Evolutionary conservation across 2,329 filamentous ascomycete genomes (phyloP).

Genomic region (Leptographium flavum): DNA sequence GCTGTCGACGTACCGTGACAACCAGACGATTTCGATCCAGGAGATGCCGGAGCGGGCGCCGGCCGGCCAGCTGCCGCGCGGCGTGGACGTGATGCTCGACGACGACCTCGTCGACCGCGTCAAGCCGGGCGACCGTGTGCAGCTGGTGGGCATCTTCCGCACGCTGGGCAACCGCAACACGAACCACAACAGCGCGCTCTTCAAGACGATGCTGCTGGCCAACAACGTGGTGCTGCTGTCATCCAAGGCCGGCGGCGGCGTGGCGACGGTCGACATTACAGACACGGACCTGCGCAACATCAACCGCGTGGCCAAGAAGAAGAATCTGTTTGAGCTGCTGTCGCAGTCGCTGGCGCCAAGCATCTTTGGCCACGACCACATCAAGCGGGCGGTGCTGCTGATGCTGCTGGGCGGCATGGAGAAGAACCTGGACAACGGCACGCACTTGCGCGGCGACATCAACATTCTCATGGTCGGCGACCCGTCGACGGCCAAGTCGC

Average conservation of each 20-base stretch:
- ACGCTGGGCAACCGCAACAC: constrained; percentile 92
- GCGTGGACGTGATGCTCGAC: constrained; percentile 91
- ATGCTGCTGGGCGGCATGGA: constrained; percentile 94
- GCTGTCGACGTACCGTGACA: constrained; percentile 87
- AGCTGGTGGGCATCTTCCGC: constrained; percentile 91
- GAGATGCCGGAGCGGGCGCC: constrained; percentile 98
- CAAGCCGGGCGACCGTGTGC: constrained; percentile 91
- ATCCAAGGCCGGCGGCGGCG: constrained; percentile 88
- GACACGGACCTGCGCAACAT: constrained; percentile 97
- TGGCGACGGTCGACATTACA: constrained; percentile 83
- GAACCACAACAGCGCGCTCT: constrained; percentile 77
- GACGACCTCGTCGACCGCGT: constrained; percentile 91
- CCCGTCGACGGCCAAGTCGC: constrained; percentile 96
- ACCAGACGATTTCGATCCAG: constrained; percentile 95
- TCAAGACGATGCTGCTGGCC: constrained; percentile 84
- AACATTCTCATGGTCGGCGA: constrained; percentile 99
- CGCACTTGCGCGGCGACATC: constrained; percentile 94
- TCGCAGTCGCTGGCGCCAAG: constrained; percentile 91
- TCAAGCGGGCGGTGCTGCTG: constrained; percentile 92
- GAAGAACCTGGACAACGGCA: constrained; percentile 97
- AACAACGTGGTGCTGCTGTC: constrained; percentile 93
- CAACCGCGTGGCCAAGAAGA: constrained; percentile 93
- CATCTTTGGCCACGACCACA: constrained; percentile 93
- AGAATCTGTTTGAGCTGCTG: constrained; percentile 80
- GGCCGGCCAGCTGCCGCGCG: constrained; percentile 84